Base-by-base conservation (phyloP, 2,329 filamentous ascomycete genomes). In the Dendrostoma leiphaemia region DNA sequence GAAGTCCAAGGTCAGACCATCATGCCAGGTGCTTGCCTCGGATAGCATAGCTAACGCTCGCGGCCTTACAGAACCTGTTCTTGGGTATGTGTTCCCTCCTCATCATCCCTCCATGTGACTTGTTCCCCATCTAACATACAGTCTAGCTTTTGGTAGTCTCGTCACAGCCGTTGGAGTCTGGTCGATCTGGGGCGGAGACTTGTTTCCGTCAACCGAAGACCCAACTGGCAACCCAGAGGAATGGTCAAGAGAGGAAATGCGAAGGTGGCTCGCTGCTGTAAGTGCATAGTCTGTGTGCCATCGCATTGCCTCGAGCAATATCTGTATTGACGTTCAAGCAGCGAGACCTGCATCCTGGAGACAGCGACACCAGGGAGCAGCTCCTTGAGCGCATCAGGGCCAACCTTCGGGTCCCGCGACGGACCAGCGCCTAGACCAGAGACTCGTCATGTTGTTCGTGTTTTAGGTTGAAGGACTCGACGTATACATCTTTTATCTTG, bases 171-270 rank as follows among this genome's bases (percentile, higher is more conserved):
- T 88, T 2, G 88, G 91, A 15, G 84, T 83, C 38, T 96, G 89
- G 87, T 82, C 83, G 17, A 93, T 97, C 63, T 95, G 89, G 86
- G 91, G 91, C 53, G 80, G 83, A 50, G 90, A 93, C 59, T 81
- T 97, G 65, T 96, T 97, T 64, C 92, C 92, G 1, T 71, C 81
- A 3, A 76, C 85, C 60, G 57, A 77, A 45, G 91, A 96, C 67
- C 91, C 92, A n/a, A 89, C 76, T 26, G 91, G 91, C 57, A 81
- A 90, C 75, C 83, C 75, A 37, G 74, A 77, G 37, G 68, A 66
- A 9, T 97, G 93, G 93, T 91, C 90, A 0, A 77, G 80, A 53
- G 86, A 91, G 45, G 90, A 97, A 65, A 77, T 96, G 70, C 80
- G 84, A 58, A 78, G 86, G 64, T 97, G 92, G 91, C 75, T 97